phyloP scores from a whole-genome alignment of 345 rosid genomes.

The Corymbia maculata region DNA sequence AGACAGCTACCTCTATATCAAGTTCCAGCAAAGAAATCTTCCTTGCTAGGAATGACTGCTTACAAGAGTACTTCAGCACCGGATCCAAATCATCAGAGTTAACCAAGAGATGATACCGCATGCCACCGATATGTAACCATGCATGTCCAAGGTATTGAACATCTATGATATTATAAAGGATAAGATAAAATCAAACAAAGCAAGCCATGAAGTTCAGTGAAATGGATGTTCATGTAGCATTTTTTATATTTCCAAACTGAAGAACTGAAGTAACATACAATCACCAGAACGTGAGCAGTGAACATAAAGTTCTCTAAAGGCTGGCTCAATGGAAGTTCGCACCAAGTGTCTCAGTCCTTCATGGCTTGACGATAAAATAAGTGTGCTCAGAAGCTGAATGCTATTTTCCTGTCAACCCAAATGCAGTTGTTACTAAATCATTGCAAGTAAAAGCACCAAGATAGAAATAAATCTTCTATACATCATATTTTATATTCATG shows the following conservation, averaged over 20 bases:
- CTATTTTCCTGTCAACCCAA: conserved; percentile 11
- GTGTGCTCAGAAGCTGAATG: conserved; percentile 30
- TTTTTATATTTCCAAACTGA: background rate
- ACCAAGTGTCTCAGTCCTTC: conserved; percentile 36
- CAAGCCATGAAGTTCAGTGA: background rate
- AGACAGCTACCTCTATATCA: conserved; percentile 52
- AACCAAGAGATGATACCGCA: conserved; percentile 70
- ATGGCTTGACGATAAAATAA: conserved; percentile 57
- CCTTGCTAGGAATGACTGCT: conserved; percentile 40
- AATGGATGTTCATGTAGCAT: background rate
- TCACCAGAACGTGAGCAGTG: conserved; percentile 36
- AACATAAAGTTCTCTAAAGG: conserved; percentile 50
- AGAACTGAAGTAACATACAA: background rate
- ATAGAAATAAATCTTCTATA: background rate
- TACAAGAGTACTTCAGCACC: conserved; percentile 57
- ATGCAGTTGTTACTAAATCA: background rate
- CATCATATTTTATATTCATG: background rate
- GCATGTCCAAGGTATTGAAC: conserved; percentile 36
- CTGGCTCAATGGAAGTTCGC: conserved; percentile 34
- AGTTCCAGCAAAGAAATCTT: conserved; percentile 51
- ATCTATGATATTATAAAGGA: background rate
- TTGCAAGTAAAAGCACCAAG: background rate
- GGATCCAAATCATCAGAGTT: conserved; percentile 70
- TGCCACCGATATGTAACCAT: conserved; percentile 68
- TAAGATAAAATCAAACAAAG: background rate